phyloP scores from a whole-genome alignment of 805 yeast species.

The Groenewaldozyma salmanticensis region DNA sequence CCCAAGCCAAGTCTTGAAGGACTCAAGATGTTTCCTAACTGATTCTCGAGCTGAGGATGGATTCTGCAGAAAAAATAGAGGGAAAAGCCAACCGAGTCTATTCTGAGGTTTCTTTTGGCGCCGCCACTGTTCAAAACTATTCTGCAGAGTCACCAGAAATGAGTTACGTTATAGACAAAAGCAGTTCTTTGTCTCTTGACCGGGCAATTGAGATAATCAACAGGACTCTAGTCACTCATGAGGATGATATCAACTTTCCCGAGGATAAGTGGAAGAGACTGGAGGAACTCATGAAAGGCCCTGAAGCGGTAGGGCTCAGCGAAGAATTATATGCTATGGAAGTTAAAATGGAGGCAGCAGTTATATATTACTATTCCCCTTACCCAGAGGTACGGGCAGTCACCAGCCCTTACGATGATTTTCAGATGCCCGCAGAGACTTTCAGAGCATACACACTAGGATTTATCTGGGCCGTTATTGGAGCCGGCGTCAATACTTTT shows the following conservation, averaged over 20 bases:
- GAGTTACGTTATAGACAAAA: slow-evolving; percentile 14
- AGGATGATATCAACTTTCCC: slow-evolving; percentile 42
- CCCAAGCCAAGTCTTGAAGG: too few relatives aligned
- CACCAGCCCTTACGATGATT: slow-evolving; percentile 42
- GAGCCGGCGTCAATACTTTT: slow-evolving; percentile 32
- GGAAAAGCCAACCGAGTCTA: too few relatives aligned
- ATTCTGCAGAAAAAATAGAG: too few relatives aligned
- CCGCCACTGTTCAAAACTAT: too few relatives aligned
- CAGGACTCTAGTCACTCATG: slow-evolving; percentile 34
- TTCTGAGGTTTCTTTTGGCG: too few relatives aligned
- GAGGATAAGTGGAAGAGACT: slow-evolving; percentile 30
- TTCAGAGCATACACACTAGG: slow-evolving; percentile 35
- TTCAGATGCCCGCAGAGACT: slow-evolving; percentile 36
- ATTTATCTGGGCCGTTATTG: slow-evolving; percentile 28
- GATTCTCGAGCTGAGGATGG: too few relatives aligned
- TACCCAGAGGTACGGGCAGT: slow-evolving; percentile 52
- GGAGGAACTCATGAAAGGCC: slow-evolving; percentile 12
- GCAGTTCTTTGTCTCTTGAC: slow-evolving; percentile 23
- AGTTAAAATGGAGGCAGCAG: slow-evolving; percentile 33
- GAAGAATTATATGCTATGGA: slow-evolving; percentile 18
- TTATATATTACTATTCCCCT: slow-evolving; percentile 36
- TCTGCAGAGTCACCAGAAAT: slow-evolving; percentile 8
- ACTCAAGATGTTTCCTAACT: too few relatives aligned
- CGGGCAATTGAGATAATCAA: slow-evolving; percentile 35
- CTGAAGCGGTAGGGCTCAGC: slow-evolving; percentile 6